Evolutionary conservation across 179 eudicot species (phyloP), one percentile per base, ranked within the genome.

Genomic region (Corrigiola litoralis): DNA sequence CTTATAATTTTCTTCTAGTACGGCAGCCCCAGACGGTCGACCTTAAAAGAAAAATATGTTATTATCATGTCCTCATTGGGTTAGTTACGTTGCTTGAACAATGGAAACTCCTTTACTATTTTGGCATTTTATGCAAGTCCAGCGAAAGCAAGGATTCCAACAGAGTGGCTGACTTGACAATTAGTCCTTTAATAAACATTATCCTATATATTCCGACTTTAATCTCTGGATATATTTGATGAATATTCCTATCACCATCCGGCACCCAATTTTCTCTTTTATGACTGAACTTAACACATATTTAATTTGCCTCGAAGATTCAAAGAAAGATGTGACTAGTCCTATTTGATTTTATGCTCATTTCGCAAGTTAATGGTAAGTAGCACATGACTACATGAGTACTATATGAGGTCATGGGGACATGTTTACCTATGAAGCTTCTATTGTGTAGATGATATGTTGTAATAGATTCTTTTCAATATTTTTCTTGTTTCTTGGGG

Each of bases 221-320:
- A 58, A 16, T 13, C 23, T 58, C 18, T 58, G 0, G 33, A 48
- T 44, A 32, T 16, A 50, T 48, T 14, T 25, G 20, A 63, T 67
- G 56, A 67, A 67, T 36, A 57, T 67, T 67, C 58, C 12, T 57
- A 67, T 46, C 29, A 33, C 46, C 64, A 46, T 68, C 40, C 6
- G 40, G 28, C 52, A 59, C 34, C 33, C 51, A 50, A 5, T 6
- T 38, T 21, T 20, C 8, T 21, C 57, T 59, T 50, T 60, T 20
- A 24, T 55, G 46, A 45, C 6, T 24, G 56, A 31, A 23, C 24
- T 57, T 2, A 8, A 44, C 9, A 45, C 25, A 32, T 46, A 31
- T 58, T n/a, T n/a, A n/a, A n/a, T n/a, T 41, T 28, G 49, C 6
- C 32, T 33, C 4, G 25, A 67, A 44, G 52, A 44, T 67, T 67